A percentile compares a stretch with the other conserved stretches of the same genome.
Evolutionary conservation across 352 stramenopile species (phyloP).

Genomic region (Lagenidium giganteum): DNA sequence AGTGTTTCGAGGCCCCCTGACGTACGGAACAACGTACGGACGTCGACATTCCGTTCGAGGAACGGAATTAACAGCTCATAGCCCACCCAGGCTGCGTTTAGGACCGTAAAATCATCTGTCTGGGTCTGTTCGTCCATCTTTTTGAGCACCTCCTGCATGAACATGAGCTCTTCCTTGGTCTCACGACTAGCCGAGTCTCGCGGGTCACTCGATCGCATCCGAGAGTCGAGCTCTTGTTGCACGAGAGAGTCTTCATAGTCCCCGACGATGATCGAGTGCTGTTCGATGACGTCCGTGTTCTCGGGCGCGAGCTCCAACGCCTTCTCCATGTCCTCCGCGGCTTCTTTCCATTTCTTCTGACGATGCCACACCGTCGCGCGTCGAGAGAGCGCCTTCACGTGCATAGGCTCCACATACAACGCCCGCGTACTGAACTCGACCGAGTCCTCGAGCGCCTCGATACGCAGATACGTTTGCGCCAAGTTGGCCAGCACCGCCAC

Average conservation of each 20-base stretch:
- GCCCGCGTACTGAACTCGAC: slow-evolving; percentile 68
- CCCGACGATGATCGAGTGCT: slow-evolving; percentile 67
- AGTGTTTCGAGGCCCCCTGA: slow-evolving; percentile 44
- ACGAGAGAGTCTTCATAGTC: slow-evolving; percentile 57
- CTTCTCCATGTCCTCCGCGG: slow-evolving; percentile 46
- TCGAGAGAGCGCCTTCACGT: slow-evolving; percentile 71
- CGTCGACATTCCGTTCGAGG: slow-evolving; percentile 38
- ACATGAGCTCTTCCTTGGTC: slow-evolving; percentile 36
- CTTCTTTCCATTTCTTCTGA: slow-evolving; percentile 40
- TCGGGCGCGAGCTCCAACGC: slow-evolving; percentile 34
- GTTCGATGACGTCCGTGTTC: slow-evolving; percentile 61
- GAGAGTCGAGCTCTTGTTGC: slow-evolving; percentile 26
- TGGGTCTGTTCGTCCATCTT: slow-evolving; percentile 30
- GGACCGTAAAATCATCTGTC: not conserved
- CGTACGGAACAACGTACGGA: slow-evolving; percentile 47
- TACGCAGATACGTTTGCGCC: slow-evolving; percentile 52
- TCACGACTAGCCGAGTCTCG: not conserved
- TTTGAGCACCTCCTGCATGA: slow-evolving; percentile 35
- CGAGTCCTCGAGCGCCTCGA: slow-evolving; percentile 44
- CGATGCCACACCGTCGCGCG: slow-evolving; percentile 44
- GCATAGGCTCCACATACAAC: slow-evolving; percentile 41
- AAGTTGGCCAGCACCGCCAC: slow-evolving; percentile 64
- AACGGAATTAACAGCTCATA: slow-evolving; percentile 52
- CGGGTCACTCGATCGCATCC: slow-evolving; percentile 7
- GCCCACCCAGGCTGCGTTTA: slow-evolving; percentile 24